These are phyloP conservation scores for Carex sylvatica DNA, from an alignment of 202 grass and related monocot genomes.

Conservation along the genomic window DNA sequence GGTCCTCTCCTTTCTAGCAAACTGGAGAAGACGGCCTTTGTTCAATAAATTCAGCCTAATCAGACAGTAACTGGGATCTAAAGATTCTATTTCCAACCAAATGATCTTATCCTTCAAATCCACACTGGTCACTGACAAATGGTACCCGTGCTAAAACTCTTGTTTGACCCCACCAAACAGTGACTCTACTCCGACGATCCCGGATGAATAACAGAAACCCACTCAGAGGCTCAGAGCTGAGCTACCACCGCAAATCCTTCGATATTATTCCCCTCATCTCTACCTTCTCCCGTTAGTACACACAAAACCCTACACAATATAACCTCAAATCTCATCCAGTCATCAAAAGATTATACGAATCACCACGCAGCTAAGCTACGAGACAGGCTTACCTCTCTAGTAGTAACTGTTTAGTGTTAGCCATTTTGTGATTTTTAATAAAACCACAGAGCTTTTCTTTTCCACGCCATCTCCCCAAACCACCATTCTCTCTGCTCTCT, in stretches of 20 bases:
- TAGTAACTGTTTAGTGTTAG: background rate
- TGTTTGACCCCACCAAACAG: background rate
- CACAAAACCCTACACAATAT: background rate
- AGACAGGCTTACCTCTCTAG: background rate
- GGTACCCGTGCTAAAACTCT: background rate
- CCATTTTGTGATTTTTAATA: conserved; percentile 1
- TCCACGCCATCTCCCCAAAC: background rate
- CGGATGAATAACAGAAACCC: background rate
- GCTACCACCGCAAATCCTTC: background rate
- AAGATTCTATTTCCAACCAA: conserved; percentile 15
- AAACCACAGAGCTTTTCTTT: conserved; percentile 11
- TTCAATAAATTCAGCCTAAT: background rate
- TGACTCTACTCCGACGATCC: background rate
- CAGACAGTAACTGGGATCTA: conserved; percentile 6
- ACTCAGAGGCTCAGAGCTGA: conserved; percentile 5
- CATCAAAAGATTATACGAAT: background rate
- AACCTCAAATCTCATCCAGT: background rate
- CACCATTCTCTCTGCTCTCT: conserved; percentile 1
- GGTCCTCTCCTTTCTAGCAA: background rate
- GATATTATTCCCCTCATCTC: background rate
- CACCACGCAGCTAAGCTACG: background rate
- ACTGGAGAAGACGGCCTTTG: background rate
- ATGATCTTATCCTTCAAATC: conserved; percentile 12
- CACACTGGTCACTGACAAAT: background rate
- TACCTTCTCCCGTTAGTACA: background rate